These are phyloP conservation scores for Spiraea crenata DNA, from an alignment of 331 rosid species.

Conservation along the genomic window DNA sequence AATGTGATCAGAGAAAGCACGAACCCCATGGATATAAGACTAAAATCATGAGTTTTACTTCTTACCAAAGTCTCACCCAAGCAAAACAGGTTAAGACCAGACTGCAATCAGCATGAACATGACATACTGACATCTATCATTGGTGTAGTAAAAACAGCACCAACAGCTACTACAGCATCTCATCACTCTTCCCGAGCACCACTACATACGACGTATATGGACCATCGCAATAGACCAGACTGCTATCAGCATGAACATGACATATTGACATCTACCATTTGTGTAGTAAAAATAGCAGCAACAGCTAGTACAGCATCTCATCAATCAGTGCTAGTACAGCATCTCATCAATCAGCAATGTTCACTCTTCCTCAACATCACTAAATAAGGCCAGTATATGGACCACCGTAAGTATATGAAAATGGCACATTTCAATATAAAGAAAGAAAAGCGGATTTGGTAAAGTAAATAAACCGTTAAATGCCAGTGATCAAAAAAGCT, in stretches of 20 bases:
- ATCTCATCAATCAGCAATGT: constrained; percentile 48
- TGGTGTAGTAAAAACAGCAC: constrained; percentile 33
- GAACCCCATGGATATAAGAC: constrained; percentile 27
- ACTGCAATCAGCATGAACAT: constrained; percentile 41
- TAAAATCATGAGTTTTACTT: constrained; percentile 27
- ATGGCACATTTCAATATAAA: constrained; percentile 18
- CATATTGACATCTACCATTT: constrained; percentile 29
- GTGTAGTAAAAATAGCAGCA: constrained; percentile 35
- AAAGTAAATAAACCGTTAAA: background rate
- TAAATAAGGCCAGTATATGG: constrained; percentile 41
- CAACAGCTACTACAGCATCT: constrained; percentile 47
- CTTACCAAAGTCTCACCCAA: constrained; percentile 29
- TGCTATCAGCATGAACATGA: constrained; percentile 36
- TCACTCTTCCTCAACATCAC: constrained; percentile 49
- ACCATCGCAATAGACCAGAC: constrained; percentile 22
- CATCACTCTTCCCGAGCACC: constrained; percentile 41
- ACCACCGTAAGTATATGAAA: constrained; percentile 29
- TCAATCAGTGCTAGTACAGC: constrained; percentile 46
- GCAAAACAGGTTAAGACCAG: constrained; percentile 31
- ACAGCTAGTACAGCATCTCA: constrained; percentile 49
- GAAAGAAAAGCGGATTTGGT: background rate
- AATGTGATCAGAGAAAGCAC: constrained; percentile 22
- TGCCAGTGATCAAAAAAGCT: background rate
- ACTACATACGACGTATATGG: constrained; percentile 38
- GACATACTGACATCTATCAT: constrained; percentile 33